Conservation (phyloP, 2,329 filamentous ascomycete genomes). For the Exophiala phaeomuriformis region DNA sequence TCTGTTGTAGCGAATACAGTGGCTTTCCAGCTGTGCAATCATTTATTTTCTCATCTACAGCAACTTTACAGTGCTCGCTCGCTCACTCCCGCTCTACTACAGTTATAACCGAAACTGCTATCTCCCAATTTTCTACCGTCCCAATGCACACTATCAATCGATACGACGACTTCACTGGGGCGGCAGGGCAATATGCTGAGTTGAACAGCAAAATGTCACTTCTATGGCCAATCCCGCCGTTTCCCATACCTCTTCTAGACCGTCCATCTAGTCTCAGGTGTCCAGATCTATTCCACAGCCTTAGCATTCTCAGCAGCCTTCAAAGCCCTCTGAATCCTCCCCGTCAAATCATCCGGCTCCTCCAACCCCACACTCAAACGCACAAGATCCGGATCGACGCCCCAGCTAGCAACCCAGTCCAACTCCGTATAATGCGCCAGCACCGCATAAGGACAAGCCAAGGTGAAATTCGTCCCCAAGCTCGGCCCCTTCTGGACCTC, state of each 20-base stretch:
- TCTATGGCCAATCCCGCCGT: background rate
- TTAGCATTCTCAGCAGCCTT: slow-evolving; percentile 37
- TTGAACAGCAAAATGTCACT: slow-evolving; percentile 12
- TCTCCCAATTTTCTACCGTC: too few species aligned
- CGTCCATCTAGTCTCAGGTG: background rate
- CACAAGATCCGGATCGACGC: slow-evolving; percentile 72
- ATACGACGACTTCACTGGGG: too few species aligned
- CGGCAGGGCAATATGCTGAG: slow-evolving; percentile 1
- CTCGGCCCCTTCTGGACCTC: slow-evolving; percentile 90
- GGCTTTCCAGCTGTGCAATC: too few species aligned
- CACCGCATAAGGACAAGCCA: slow-evolving; percentile 82
- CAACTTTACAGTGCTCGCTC: too few species aligned
- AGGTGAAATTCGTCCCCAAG: slow-evolving; percentile 91
- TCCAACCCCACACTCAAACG: slow-evolving; percentile 87
- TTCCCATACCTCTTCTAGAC: background rate
- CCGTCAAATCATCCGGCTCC: slow-evolving; percentile 59
- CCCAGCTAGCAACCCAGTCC: slow-evolving; percentile 74
- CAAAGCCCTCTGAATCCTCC: slow-evolving; percentile 62
- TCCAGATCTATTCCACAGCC: background rate
- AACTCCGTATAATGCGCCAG: slow-evolving; percentile 87
- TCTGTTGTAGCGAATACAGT: too few species aligned
- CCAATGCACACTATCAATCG: too few species aligned
- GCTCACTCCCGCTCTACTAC: too few species aligned
- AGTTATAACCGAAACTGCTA: too few species aligned
- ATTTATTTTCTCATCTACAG: too few species aligned